Evolutionary conservation across 1,139 yeast genomes (phyloP), one percentile per base, ranked within the genome.

Genomic region (Candida buenavistaensis): DNA sequence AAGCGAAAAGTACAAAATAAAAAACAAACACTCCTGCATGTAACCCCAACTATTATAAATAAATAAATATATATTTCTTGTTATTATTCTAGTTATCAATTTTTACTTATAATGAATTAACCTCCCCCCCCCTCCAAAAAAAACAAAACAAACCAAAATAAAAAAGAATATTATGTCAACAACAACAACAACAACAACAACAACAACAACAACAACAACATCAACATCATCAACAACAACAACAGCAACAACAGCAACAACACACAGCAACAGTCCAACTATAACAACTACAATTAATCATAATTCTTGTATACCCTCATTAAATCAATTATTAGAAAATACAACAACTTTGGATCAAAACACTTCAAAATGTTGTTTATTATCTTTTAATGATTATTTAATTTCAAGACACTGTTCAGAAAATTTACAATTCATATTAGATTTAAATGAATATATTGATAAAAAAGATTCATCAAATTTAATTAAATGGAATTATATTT

Each of bases 331-430:
- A 20, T 7, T 30, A 2, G 33, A 30, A 12, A 17, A 17, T 19
- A 15, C 16, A 9, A 30, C 23, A 6, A 23, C 12, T 23, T 21
- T 30, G 24, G 28, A 30, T 19, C 8, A 12, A 5, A 19, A 23
- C 8, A 30, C 16, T 12, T 24, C 26, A 24, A 7, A 24, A 5
- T 14, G 9, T 12, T 24, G 6, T 10, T 30, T 30, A 24, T 19
- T 20, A 12, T n/a, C 39, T 13, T 45, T 45, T 16, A 26, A 30
- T 20, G 33, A 34, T 4, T 44, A 39, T 27, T 33, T 45, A 11
- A 13, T 19, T 8, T 31, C 44, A 11, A 41, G 45, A 16, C 49
- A 45, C 26, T 44, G 49, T 32, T 33, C 42, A 24, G 49, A 45
- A 32, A 45, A 45, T 14, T 36, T 45, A 27, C 40, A 45, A 28